Base-by-base conservation (phyloP, 2,329 filamentous ascomycete genomes). In the Sarocladiaceae sp. region DNA sequence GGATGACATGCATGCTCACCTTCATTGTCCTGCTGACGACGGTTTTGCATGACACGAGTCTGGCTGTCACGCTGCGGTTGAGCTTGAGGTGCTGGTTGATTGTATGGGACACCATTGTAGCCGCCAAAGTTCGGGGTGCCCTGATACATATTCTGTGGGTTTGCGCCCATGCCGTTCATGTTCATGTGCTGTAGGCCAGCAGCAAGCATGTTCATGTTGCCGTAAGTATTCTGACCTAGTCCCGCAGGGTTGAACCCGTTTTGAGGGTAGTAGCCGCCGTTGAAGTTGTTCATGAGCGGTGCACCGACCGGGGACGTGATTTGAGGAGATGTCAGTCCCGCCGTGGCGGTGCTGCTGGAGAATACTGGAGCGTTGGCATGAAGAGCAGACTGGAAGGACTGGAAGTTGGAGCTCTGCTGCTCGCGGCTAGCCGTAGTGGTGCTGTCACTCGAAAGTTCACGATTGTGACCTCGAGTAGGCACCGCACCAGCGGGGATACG, bases 281-380 rank as follows among this genome's bases (percentile, higher is more conserved):
- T 57, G 51, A 59, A 62, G 20, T 54, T 53, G 49, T 53, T 58
- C 33, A 54, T 46, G 3, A 54, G 43, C 19, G 58, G 49, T 2
- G 49, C 35, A 21, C 52, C 51, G 20, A 53, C 42, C 3, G 59
- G 52, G 12, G 57, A 51, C 20, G 60, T 52, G 6, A 50, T 47
- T 6, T 61, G 50, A 18, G 50, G 44, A 29, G 58, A 53, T 6
- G 58, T 56, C 15, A 59, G 51, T 7, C 55, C 58, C 31, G 56
- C 47, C 12, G 56, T 53, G 16, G 61, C 56, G 43, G 57, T 55
- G 45, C 76, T 66, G 10, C 87, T 83, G 6, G 85, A 87, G 59
- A 95, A 96, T 0, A 88, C 76, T 35, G 85, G 72, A 45, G 88
- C 87, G 59, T 76, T 90, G 37, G 83, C 84, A 55, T 96, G 90